A percentile compares a stretch with the other conserved stretches of the same genome.
Conservation (phyloP, 1,139 yeast genomes). For the Suhomyces atakaporum region DNA sequence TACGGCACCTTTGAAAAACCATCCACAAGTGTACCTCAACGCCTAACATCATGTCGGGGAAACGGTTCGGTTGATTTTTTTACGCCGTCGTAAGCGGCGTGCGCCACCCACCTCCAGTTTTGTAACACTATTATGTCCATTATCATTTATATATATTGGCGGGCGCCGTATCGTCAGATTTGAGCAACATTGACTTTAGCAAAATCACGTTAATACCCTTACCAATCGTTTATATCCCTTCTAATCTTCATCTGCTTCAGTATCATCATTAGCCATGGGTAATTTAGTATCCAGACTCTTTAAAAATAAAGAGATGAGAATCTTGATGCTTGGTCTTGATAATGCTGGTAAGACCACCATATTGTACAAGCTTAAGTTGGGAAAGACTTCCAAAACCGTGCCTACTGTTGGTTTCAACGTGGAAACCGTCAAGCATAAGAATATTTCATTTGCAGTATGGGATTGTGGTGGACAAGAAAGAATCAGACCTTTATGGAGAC, state of each 20-base stretch:
- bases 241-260: too few species aligned
- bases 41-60: background rate
- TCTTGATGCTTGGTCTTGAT: conserved; percentile 89
- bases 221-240: too few species aligned
- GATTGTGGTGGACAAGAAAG: conserved; percentile 97
- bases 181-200: background rate
- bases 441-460: conserved; percentile 92
- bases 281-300: conserved; percentile 38
- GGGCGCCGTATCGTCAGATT: conserved; percentile 2
- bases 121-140: conserved; percentile 8
- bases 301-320: conserved; percentile 55
- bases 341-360: conserved; percentile 91
- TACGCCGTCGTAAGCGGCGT: conserved; percentile 1
- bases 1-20: too few species aligned
- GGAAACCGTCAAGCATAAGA: conserved; percentile 86
- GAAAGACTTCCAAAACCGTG: conserved; percentile 76
- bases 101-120: conserved; percentile 1
- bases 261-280: conserved; percentile 19
- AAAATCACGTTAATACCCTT: background rate
- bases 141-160: conserved; percentile 2
- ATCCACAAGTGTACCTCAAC: too few species aligned
- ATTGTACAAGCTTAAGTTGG: conserved; percentile 69
- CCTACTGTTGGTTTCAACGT: conserved; percentile 96
- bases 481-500: conserved; percentile 91
- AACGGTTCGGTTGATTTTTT: too few species aligned